Base-by-base conservation (phyloP, 495 filamentous ascomycete genomes). In the Ramalina peruviana region DNA sequence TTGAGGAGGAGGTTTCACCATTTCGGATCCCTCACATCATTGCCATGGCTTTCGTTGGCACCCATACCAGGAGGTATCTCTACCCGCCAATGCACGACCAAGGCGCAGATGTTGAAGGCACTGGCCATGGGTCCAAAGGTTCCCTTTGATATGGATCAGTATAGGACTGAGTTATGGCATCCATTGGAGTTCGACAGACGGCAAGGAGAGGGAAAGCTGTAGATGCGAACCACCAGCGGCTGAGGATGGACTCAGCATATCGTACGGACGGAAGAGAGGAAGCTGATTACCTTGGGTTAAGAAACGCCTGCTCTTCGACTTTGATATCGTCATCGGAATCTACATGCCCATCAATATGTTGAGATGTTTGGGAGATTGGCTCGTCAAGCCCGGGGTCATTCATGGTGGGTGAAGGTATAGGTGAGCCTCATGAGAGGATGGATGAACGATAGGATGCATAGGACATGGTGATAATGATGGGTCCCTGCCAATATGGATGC, bases 171-270 rank as follows among this genome's bases (percentile, higher is more conserved):
- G 10, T 17, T 17, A 49, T 10, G 1, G 0, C 19, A n/a, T 20
- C 3, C 5, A 12, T 13, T 12, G 26, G 23, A 36, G 40, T 40
- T 13, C 38, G 13, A 39, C 65, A 40, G 61, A 68, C 68, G 25
- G 87, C 85, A 26, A 88, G 69, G 57, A 93, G 73, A 26, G 88
- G 88, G 54, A 87, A 86, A 10, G 79, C 84, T 0, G 86, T 85
- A 19, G 80, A 83, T 9, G 85, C 83, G 55, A 90, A 82, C 87
- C 88, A 94, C 86, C 86, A 94, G 38, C 80, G 79, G 50, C 81
- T 76, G 12, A 2, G 20, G n/a, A 9, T 16, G 27, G 16, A n/a
- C 23, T 57, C 33, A 57, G 56, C 62, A 43, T 50, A 50, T 49
- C 74, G 43, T 19, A 50, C 41, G 19, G 40, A 37, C 26, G 33